These are phyloP conservation scores for Dryadomyces quercivorus DNA, from an alignment of 2,329 filamentous ascomycete species.

Conservation along the genomic window DNA sequence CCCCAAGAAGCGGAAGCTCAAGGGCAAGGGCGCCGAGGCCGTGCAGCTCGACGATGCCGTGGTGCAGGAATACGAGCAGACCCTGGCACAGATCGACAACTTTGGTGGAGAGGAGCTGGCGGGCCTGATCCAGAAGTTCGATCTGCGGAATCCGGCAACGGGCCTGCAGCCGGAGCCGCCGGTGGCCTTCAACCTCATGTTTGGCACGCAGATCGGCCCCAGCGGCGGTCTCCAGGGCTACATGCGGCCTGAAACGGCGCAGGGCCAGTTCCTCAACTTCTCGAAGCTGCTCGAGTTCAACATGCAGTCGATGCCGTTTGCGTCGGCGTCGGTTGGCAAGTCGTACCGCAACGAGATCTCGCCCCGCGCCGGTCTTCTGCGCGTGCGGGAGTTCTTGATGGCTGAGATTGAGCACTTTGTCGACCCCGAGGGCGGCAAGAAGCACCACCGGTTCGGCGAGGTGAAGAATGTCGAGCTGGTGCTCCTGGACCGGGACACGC, in stretches of 20 bases:
- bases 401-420: constrained; percentile 98
- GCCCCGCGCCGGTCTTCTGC: constrained; percentile 76
- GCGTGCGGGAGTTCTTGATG: constrained; percentile 97
- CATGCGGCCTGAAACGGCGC: constrained; percentile 86
- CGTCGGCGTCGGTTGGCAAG: constrained; percentile 92
- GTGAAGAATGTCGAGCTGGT: constrained; percentile 74
- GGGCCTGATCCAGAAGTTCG: constrained; percentile 77
- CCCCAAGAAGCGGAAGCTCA: constrained; percentile 67
- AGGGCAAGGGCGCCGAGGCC: constrained; percentile 65
- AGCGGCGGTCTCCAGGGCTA: constrained; percentile 79
- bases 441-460: constrained; percentile 77
- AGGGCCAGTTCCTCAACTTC: constrained; percentile 97
- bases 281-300: constrained; percentile 89
- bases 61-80: constrained; percentile 81
- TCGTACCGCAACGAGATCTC: constrained; percentile 98
- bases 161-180: constrained; percentile 66
- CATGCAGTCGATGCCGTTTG: constrained; percentile 89
- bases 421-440: constrained; percentile 88
- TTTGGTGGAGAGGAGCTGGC: constrained; percentile 80
- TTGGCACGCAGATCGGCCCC: constrained; percentile 83
- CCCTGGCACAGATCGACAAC: constrained; percentile 90
- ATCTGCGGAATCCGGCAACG: constrained; percentile 79
- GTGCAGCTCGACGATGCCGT: constrained; percentile 80
- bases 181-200: constrained; percentile 97
- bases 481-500: constrained; percentile 73